These are phyloP conservation scores for Tolypocladium pustulatum DNA, from an alignment of 2,329 filamentous ascomycete species.

Conservation along the genomic window DNA sequence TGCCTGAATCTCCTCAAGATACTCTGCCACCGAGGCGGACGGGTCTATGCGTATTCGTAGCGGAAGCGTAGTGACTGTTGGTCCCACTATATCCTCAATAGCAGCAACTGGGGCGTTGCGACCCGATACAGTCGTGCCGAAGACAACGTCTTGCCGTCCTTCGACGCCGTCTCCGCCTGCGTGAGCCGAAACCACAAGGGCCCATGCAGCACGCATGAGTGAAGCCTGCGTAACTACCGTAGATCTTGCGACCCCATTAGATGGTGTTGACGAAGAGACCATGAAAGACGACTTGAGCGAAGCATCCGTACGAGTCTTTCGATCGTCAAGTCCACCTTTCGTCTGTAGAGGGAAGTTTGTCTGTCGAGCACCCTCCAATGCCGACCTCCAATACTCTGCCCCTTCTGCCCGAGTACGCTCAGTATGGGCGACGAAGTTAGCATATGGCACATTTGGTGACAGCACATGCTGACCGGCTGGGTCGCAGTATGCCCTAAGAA, in stretches of 20 bases:
- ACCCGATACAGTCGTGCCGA: conserved; percentile 49
- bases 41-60: conserved; percentile 23
- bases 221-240: not conserved
- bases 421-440: not conserved
- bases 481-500: not conserved
- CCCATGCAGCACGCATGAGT: conserved; percentile 4
- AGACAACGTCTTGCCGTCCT: conserved; percentile 35
- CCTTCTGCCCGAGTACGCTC: not conserved
- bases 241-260: not conserved
- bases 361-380: not conserved
- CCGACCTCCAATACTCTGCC: not conserved
- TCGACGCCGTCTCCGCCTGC: conserved; percentile 3
- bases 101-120: conserved; percentile 38
- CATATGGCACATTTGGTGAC: not conserved
- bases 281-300: conserved; percentile 2
- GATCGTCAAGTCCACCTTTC: not conserved
- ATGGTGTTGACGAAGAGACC: not conserved
- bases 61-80: conserved; percentile 51
- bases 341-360: not conserved
- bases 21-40: not conserved
- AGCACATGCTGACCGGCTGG: not conserved
- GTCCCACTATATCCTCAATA: conserved; percentile 45
- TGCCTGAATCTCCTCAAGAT: not conserved
- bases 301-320: not conserved
- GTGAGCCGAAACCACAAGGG: conserved; percentile 6